Conservation (phyloP, 805 yeast species). For the Hemisphaericaspora nanyangensis region DNA sequence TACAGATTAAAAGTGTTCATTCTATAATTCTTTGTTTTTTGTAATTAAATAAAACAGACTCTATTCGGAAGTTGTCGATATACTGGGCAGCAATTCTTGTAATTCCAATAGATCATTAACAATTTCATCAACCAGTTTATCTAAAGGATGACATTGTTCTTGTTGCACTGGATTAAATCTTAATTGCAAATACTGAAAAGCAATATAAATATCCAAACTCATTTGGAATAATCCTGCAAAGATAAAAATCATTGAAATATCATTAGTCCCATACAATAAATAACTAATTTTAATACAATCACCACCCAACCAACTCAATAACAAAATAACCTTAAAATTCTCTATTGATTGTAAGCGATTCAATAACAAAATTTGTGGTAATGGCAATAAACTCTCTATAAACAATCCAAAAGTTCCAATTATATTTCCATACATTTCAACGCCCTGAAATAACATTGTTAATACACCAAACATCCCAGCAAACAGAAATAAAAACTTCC, state of each 20-base stretch:
- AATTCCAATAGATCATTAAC: not conserved
- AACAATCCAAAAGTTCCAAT: constrained; percentile 65
- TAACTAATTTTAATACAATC: constrained; percentile 76
- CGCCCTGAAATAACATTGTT: constrained; percentile 37
- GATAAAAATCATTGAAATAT: constrained; percentile 62
- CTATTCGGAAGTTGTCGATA: not conserved
- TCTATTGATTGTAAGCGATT: constrained; percentile 64
- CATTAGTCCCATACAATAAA: constrained; percentile 69
- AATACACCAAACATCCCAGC: constrained; percentile 34
- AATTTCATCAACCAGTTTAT: constrained; percentile 3
- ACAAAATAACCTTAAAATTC: constrained; percentile 72
- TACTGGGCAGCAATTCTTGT: not conserved
- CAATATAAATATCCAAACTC: constrained; percentile 67
- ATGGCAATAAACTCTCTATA: constrained; percentile 68
- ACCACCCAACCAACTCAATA: constrained; percentile 86
- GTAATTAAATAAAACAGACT: no score
- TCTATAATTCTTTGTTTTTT: not conserved
- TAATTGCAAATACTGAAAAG: constrained; percentile 68
- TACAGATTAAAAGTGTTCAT: not conserved
- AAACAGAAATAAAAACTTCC: constrained; percentile 58
- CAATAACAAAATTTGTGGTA: constrained; percentile 73
- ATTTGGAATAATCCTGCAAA: constrained; percentile 76
- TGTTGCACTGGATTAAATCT: constrained; percentile 27
- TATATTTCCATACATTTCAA: constrained; percentile 39
- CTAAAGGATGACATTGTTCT: not conserved